phyloP scores from a whole-genome alignment of 139 green algal genomes.

The Haematococcus sp. region DNA sequence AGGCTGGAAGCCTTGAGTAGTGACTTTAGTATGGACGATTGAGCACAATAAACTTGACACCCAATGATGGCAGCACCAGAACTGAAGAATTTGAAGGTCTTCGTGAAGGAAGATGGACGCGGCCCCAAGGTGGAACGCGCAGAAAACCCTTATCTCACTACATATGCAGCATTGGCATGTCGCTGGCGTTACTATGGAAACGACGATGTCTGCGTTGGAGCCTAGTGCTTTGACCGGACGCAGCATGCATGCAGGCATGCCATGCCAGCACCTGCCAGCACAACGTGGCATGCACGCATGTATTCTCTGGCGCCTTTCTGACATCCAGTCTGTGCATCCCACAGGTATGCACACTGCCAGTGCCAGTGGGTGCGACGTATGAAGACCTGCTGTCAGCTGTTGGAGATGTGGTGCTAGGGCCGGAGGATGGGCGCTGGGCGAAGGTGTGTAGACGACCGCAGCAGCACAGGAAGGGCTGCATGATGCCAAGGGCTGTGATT shows the following conservation, averaged over 20 bases:
- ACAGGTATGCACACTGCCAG: background rate
- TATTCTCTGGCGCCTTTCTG: background rate
- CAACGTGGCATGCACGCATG: background rate
- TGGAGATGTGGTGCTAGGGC: background rate
- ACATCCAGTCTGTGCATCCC: background rate
- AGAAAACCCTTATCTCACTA: background rate
- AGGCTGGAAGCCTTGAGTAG: too few species aligned
- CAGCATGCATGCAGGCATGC: background rate
- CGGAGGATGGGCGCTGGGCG: background rate
- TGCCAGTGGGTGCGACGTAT: background rate
- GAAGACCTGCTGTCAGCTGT: background rate
- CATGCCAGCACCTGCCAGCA: background rate
- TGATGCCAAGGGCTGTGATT: too few species aligned
- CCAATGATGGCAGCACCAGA: background rate
- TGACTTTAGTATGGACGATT: too few species aligned
- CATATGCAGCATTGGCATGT: background rate
- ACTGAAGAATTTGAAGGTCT: background rate
- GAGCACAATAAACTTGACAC: too few species aligned
- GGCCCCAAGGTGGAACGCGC: background rate
- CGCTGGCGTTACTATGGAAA: background rate
- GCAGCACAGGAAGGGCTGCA: too few species aligned
- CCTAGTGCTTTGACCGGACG: background rate
- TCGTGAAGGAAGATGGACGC: background rate
- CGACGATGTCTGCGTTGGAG: background rate
- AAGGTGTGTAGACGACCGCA: slow-evolving; percentile 5